A percentile compares a stretch with the other conserved stretches of the same genome.
Evolutionary conservation across 2,329 filamentous ascomycete genomes (phyloP).

Genomic region (Coniochaeta prunicola): DNA sequence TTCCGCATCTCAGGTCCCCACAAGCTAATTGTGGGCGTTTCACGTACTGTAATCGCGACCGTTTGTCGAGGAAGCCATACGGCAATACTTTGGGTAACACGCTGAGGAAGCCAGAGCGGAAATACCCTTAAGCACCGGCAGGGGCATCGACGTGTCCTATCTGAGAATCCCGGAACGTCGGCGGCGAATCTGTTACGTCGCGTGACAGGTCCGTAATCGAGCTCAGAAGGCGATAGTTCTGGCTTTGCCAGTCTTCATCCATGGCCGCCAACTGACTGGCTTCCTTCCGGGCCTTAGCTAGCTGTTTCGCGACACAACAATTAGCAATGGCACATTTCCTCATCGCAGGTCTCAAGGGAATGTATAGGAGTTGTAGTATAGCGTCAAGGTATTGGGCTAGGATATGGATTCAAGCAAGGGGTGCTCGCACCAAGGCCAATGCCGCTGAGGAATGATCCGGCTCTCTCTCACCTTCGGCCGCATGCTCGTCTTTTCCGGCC

Average conservation of each 20-base stretch:
- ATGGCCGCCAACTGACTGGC: conserved; percentile 20
- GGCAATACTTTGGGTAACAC: no score
- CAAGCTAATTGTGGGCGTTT: no score
- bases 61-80: no score
- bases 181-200: not conserved
- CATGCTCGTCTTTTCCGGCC: conserved; percentile 18
- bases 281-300: conserved; percentile 21
- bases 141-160: not conserved
- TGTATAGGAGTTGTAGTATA: not conserved
- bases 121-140: not conserved
- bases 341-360: not conserved
- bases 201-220: conserved; percentile 15
- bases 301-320: conserved; percentile 11
- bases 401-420: conserved; percentile 35
- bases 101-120: no score
- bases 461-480: conserved; percentile 53
- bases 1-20: not conserved
- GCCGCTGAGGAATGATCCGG: conserved; percentile 56
- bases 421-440: conserved; percentile 58
- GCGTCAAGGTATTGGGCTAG: conserved; percentile 7
- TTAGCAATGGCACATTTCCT: conserved; percentile 9
- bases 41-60: no score
- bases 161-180: not conserved
- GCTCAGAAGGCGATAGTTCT: conserved; percentile 17
- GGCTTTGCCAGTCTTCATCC: conserved; percentile 19